Percentiles rank a stretch among this genome's conserved stretches.
Evolutionary conservation across 768 basidiomycete genomes (phyloP).

Genomic region (Inosperma sp.): DNA sequence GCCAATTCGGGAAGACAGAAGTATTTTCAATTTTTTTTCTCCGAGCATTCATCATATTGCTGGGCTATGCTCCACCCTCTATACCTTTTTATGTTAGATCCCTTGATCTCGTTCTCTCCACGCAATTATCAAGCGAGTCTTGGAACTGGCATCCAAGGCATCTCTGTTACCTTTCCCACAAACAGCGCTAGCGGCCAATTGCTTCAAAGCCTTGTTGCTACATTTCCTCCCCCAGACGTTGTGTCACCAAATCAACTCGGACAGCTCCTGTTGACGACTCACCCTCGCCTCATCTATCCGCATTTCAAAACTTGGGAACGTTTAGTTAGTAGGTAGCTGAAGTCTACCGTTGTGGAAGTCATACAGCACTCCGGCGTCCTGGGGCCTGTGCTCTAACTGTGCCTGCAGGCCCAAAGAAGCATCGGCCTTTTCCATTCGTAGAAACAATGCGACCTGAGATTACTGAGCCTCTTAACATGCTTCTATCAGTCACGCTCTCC

Average conservation of each 20-base stretch:
- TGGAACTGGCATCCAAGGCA: slow-evolving; percentile 50
- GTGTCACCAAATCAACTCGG: slow-evolving; percentile 48
- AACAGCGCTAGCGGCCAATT: slow-evolving; percentile 55
- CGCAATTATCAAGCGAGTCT: slow-evolving; percentile 59
- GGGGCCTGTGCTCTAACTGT: slow-evolving; percentile 32
- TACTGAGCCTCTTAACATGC: slow-evolving; percentile 54
- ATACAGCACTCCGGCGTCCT: slow-evolving; percentile 35
- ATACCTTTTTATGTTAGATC: slow-evolving; percentile 40
- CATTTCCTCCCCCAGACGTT: slow-evolving; percentile 44
- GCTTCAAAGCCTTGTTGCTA: slow-evolving; percentile 39
- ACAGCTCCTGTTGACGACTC: slow-evolving; percentile 51
- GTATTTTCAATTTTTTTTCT: too few species aligned
- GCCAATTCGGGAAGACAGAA: too few species aligned
- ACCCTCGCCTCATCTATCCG: slow-evolving; percentile 52
- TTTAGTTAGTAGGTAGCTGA: slow-evolving; percentile 46
- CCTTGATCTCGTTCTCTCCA: slow-evolving; percentile 53
- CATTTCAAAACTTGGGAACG: slow-evolving; percentile 60
- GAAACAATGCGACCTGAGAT: slow-evolving; percentile 36
- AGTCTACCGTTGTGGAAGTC: slow-evolving; percentile 38
- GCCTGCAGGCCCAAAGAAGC: slow-evolving; percentile 43
- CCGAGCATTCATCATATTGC: too few species aligned
- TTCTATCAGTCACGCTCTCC: slow-evolving; percentile 60
- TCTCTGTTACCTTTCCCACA: slow-evolving; percentile 61
- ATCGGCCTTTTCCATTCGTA: slow-evolving; percentile 44
- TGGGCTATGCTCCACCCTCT: slow-evolving; percentile 1